These are phyloP conservation scores for Chrysoporthe austroafricana DNA, from an alignment of 2,329 filamentous ascomycete genomes.

Conservation along the genomic window DNA sequence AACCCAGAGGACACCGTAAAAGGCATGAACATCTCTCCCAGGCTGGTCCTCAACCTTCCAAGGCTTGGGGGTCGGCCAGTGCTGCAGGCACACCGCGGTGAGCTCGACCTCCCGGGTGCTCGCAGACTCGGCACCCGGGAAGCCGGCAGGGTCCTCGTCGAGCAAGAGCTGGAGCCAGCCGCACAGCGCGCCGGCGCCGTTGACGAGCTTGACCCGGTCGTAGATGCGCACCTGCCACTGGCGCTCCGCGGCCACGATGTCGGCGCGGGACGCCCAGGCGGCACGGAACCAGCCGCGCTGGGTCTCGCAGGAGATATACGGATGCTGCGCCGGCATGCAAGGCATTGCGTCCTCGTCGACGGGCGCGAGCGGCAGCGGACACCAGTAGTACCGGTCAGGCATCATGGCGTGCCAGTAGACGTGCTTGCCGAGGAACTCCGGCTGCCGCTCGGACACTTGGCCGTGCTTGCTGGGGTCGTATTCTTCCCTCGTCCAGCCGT, in stretches of 20 bases:
- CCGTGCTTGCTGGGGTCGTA: background rate
- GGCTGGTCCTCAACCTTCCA: background rate
- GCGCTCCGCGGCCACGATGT: background rate
- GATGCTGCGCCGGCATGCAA: constrained; percentile 1
- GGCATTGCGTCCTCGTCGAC: background rate
- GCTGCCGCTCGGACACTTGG: background rate
- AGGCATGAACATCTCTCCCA: background rate
- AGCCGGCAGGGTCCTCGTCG: background rate
- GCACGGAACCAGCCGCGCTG: background rate
- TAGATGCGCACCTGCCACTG: constrained; percentile 1
- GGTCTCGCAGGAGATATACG: background rate
- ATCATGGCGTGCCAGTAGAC: background rate
- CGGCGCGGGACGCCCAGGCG: background rate
- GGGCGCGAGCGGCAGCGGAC: background rate
- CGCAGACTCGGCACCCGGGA: background rate
- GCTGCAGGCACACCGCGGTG: background rate
- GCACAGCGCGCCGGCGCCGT: background rate
- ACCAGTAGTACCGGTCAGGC: background rate
- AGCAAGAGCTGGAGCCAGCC: background rate
- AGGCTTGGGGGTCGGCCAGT: background rate
- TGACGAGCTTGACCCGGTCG: constrained; percentile 4
- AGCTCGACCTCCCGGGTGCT: background rate
- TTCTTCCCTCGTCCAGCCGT: background rate
- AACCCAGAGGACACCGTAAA: constrained; percentile 14
- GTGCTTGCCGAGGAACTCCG: background rate